Percentiles rank a stretch among this genome's conserved stretches.
Conservation (phyloP, 2,329 filamentous ascomycete genomes). For the Zopfia rhizophila region DNA sequence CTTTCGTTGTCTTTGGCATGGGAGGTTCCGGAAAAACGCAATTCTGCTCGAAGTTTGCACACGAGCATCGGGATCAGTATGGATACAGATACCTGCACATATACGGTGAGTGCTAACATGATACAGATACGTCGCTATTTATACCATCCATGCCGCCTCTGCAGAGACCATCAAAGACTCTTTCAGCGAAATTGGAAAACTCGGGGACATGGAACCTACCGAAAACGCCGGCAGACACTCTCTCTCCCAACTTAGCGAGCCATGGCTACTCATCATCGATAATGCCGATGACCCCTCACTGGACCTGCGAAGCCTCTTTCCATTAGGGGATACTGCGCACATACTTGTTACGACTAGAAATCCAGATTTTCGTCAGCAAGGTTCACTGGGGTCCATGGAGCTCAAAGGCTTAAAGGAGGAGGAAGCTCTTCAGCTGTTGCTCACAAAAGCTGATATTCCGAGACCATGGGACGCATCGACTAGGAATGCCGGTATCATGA, state of each 20-base stretch:
- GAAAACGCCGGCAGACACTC: constrained; percentile 32
- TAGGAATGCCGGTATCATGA: constrained; percentile 17
- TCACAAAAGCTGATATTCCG: constrained; percentile 28
- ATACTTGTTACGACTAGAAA: constrained; percentile 44
- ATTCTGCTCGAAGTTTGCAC: constrained; percentile 48
- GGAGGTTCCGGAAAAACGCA: constrained; percentile 53
- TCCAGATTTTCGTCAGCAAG: too few species aligned
- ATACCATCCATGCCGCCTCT: constrained; percentile 10
- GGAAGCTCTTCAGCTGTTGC: constrained; percentile 33
- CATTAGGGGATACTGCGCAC: constrained; percentile 32
- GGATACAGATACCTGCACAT: constrained; percentile 11
- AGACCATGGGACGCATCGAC: constrained; percentile 27
- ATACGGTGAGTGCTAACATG: too few species aligned
- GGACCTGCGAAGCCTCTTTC: constrained; percentile 31
- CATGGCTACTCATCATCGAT: constrained; percentile 42
- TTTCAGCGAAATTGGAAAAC: constrained; percentile 35
- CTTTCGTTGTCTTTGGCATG: constrained; percentile 49
- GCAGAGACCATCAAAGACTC: constrained; percentile 29
- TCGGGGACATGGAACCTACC: constrained; percentile 40
- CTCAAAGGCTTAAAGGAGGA: constrained; percentile 29
- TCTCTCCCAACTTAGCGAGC: constrained; percentile 20
- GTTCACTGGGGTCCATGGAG: constrained; percentile 27
- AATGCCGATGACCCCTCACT: constrained; percentile 40
- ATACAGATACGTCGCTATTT: neutral
- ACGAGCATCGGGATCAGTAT: constrained; percentile 43